A percentile compares a stretch with the other conserved stretches of the same genome.
Conservation (phyloP, 768 basidiomycete genomes). For the Lactarius pseudohatsudake region DNA sequence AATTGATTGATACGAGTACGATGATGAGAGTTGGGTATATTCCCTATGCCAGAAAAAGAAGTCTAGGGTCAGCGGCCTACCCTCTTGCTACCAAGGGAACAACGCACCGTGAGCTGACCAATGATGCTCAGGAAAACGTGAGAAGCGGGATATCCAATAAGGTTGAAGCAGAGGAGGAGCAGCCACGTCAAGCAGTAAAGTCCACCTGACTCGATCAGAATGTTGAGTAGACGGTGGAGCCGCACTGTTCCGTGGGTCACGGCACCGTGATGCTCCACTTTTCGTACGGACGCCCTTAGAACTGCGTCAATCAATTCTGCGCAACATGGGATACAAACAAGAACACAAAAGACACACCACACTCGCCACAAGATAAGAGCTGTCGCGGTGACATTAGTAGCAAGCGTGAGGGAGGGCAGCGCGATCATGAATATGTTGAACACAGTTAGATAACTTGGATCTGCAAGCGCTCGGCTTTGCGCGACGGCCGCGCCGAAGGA, state of each 20-base stretch:
- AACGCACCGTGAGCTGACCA: conserved; percentile 18
- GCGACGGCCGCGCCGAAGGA: conserved; percentile 11
- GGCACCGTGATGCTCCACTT: not conserved
- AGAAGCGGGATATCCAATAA: not conserved
- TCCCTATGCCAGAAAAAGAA: conserved; percentile 5
- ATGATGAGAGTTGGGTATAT: conserved; percentile 28
- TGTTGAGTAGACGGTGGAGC: conserved; percentile 14
- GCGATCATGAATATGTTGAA: conserved; percentile 11
- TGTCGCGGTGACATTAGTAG: conserved; percentile 20
- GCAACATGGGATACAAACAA: not conserved
- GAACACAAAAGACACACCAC: not conserved
- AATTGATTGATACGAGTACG: conserved; percentile 34
- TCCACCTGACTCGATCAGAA: conserved; percentile 27
- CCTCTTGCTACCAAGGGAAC: not conserved
- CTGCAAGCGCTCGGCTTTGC: not conserved
- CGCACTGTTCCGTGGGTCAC: not conserved
- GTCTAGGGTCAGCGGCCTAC: not conserved
- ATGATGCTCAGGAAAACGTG: conserved; percentile 12
- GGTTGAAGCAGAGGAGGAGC: conserved; percentile 14
- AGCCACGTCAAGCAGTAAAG: conserved; percentile 26
- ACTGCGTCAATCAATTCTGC: not conserved
- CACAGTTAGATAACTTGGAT: not conserved
- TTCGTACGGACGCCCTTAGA: conserved; percentile 6
- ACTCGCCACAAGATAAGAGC: conserved; percentile 14
- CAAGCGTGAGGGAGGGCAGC: conserved; percentile 14